phyloP scores from a whole-genome alignment of 768 basidiomycete genomes.

The Lentinus brumalis region DNA sequence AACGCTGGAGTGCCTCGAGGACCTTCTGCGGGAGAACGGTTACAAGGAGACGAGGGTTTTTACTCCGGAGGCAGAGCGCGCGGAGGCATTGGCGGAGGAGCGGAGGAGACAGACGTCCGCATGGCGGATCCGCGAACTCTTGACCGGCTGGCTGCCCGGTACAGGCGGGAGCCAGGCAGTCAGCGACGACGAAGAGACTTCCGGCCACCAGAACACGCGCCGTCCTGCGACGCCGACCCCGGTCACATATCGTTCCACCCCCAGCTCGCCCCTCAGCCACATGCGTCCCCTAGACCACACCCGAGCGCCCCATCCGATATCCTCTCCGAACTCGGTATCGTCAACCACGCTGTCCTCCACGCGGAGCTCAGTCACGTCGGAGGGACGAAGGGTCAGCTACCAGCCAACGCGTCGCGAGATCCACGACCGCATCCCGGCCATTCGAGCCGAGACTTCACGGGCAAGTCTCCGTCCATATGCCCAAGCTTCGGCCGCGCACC shows the following conservation, averaged over 20 bases:
- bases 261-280: conserved; percentile 20
- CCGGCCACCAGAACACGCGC: neutral
- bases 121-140: conserved; percentile 54
- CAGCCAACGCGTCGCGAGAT: conserved; percentile 16
- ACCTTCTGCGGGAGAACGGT: conserved; percentile 83
- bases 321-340: conserved; percentile 18
- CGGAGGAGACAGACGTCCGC: conserved; percentile 30
- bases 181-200: conserved; percentile 9
- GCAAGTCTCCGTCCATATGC: conserved; percentile 26
- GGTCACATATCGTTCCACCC: conserved; percentile 6
- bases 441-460: conserved; percentile 20
- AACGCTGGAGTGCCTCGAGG: conserved; percentile 83
- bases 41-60: conserved; percentile 92
- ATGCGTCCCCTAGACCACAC: conserved; percentile 5
- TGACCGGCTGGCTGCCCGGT: conserved; percentile 61
- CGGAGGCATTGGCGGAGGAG: conserved; percentile 31
- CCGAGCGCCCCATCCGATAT: conserved; percentile 6
- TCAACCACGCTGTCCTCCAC: conserved; percentile 22
- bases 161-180: conserved; percentile 8
- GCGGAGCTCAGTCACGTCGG: conserved; percentile 9
- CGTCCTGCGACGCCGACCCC: neutral
- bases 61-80: conserved; percentile 77
- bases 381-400: conserved; percentile 22
- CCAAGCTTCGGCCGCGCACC: conserved; percentile 51
- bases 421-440: conserved; percentile 16